Conservation (phyloP, 2,329 filamentous ascomycete species). For the Sporothrix brasiliensis region DNA sequence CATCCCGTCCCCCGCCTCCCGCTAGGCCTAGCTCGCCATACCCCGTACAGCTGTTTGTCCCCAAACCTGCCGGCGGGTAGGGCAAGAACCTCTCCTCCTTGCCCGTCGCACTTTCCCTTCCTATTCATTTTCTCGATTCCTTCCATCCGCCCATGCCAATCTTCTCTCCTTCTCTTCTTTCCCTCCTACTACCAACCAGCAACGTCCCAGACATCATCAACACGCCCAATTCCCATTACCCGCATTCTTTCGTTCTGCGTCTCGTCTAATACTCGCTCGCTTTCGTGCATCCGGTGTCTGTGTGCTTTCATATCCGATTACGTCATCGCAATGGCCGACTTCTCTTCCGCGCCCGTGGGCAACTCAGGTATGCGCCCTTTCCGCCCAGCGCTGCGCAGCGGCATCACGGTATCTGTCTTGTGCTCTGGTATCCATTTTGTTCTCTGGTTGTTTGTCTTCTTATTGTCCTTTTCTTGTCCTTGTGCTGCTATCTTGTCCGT, state of each 20-base stretch:
- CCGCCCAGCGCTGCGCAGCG: not conserved
- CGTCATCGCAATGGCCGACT: slow-evolving; percentile 36
- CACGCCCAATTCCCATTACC: not conserved
- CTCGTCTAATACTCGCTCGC: not conserved
- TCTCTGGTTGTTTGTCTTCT: not conserved
- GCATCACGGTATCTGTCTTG: not conserved
- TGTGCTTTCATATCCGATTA: slow-evolving; percentile 30
- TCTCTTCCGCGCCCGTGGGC: slow-evolving; percentile 27
- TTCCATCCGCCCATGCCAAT: not conserved
- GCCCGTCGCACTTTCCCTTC: not conserved
- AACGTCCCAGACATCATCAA: slow-evolving; percentile 1
- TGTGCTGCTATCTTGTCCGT: not conserved
- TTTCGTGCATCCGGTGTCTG: not conserved
- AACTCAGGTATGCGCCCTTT: slow-evolving; percentile 33
- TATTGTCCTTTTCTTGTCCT: not conserved
- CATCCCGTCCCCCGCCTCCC: slow-evolving; percentile 25
- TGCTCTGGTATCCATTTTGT: not conserved
- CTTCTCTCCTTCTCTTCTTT: not conserved
- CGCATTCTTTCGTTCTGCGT: not conserved
- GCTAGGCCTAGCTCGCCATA: slow-evolving; percentile 27
- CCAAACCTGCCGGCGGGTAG: slow-evolving; percentile 16
- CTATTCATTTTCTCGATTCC: slow-evolving; percentile 1
- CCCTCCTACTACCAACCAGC: not conserved
- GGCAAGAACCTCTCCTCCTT: slow-evolving; percentile 4
- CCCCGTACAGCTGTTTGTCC: not conserved